phyloP scores from a whole-genome alignment of 2,329 filamentous ascomycete genomes.

The Zelopaecilomyces penicillatus region DNA sequence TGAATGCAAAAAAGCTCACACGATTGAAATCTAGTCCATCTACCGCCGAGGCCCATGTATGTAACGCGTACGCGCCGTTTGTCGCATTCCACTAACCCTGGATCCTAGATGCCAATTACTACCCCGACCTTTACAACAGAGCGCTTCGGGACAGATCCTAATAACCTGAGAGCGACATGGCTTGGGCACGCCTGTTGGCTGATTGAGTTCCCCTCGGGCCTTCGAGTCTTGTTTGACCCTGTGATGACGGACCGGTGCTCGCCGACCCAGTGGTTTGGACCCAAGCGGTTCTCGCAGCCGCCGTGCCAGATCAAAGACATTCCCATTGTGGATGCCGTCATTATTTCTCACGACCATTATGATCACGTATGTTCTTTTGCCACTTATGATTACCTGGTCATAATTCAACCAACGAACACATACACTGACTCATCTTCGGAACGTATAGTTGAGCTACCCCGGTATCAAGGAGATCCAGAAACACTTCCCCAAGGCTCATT shows the following conservation, averaged over 20 bases:
- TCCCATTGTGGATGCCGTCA: conserved; percentile 59
- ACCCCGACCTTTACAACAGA: not conserved
- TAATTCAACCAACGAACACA: not conserved
- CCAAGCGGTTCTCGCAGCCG: conserved; percentile 64
- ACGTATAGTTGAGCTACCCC: conserved; percentile 56
- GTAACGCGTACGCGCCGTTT: no score
- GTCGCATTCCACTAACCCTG: no score
- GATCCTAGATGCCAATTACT: not conserved
- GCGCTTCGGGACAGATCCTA: not conserved
- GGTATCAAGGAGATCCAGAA: conserved; percentile 58
- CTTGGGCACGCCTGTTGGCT: conserved; percentile 84
- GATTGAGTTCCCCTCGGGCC: conserved; percentile 70
- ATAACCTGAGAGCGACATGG: conserved; percentile 56
- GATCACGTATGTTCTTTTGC: conserved; percentile 53
- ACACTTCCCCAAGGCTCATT: conserved; percentile 64
- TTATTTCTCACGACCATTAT: conserved; percentile 81
- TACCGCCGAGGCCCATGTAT: no score
- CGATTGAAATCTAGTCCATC: no score
- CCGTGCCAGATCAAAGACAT: conserved; percentile 68
- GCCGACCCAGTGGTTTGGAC: conserved; percentile 56
- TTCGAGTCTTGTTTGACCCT: conserved; percentile 79
- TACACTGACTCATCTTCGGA: not conserved
- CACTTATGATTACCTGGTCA: not conserved
- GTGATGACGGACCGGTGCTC: conserved; percentile 77
- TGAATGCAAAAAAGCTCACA: no score